A percentile compares a stretch with the other conserved stretches of the same genome.
Evolutionary conservation across 352 stramenopile species (phyloP).

Genomic region (Pythium biforme): DNA sequence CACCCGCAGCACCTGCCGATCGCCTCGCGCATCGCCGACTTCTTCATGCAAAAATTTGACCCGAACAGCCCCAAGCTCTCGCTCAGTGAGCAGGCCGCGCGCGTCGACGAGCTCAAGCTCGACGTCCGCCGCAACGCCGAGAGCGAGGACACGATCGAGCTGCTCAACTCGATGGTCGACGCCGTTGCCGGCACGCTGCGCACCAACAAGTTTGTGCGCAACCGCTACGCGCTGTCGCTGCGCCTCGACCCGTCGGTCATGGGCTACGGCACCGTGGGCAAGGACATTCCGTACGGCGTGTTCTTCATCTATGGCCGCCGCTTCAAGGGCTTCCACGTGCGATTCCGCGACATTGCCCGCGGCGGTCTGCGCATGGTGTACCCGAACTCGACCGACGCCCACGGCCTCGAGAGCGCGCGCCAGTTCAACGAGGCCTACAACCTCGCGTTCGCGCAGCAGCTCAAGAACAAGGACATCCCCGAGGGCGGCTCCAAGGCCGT

Average conservation of each 20-base stretch:
- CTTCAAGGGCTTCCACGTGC: constrained; percentile 92
- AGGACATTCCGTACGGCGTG: constrained; percentile 93
- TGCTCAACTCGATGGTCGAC: constrained; percentile 80
- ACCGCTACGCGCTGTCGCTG: constrained; percentile 79
- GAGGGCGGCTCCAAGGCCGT: constrained; percentile 85
- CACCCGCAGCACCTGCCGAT: constrained; percentile 89
- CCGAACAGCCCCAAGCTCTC: constrained; percentile 46
- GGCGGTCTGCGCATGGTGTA: constrained; percentile 80
- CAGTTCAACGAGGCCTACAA: constrained; percentile 87
- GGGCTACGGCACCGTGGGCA: constrained; percentile 77
- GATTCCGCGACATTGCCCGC: constrained; percentile 81
- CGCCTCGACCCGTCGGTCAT: constrained; percentile 79
- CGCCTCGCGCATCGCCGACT: constrained; percentile 91
- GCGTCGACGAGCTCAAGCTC: constrained; percentile 55
- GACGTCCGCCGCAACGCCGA: constrained; percentile 78
- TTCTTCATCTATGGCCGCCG: constrained; percentile 96
- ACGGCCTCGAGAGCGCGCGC: constrained; percentile 63
- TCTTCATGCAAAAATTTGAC: constrained; percentile 92
- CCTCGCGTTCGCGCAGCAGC: constrained; percentile 80
- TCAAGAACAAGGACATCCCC: constrained; percentile 89
- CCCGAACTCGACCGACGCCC: constrained; percentile 56
- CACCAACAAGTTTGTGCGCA: constrained; percentile 82
- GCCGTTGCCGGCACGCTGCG: constrained; percentile 71
- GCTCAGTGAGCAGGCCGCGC: constrained; percentile 40
- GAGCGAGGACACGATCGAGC: constrained; percentile 63